Percentiles rank a stretch among this genome's conserved stretches.
Conservation (phyloP, 495 filamentous ascomycete species). For the Lophium mytilinum region DNA sequence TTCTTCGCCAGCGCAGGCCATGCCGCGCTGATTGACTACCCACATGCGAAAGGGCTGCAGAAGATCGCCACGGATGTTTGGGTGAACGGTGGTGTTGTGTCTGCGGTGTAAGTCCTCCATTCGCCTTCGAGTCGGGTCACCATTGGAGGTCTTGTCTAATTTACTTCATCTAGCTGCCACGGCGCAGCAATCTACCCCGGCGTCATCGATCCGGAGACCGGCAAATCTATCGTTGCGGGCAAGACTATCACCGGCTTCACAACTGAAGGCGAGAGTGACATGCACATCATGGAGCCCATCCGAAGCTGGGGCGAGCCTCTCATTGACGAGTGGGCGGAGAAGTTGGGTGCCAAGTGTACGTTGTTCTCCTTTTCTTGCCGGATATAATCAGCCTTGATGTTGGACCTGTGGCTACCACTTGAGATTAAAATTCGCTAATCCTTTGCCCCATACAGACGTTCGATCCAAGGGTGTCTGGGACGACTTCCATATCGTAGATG, state of each 20-base stretch:
- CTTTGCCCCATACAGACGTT: constrained; percentile 20
- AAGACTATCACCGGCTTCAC: constrained; percentile 41
- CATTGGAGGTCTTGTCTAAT: too few relatives aligned
- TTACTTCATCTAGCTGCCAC: constrained; percentile 20
- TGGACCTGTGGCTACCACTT: not conserved
- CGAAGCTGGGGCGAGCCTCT: constrained; percentile 31
- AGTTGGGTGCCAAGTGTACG: constrained; percentile 36
- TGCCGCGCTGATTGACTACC: constrained; percentile 40
- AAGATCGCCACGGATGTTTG: constrained; percentile 36
- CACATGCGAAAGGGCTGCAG: constrained; percentile 33
- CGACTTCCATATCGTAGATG: constrained; percentile 37
- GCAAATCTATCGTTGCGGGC: constrained; percentile 36
- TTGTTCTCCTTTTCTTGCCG: not conserved
- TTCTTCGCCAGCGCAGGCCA: constrained; percentile 42
- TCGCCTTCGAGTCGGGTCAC: too few relatives aligned
- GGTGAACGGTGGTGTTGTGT: constrained; percentile 32
- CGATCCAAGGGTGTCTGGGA: constrained; percentile 38
- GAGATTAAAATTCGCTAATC: too few relatives aligned
- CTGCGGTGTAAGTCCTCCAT: constrained; percentile 13
- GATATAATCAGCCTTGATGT: not conserved
- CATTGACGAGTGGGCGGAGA: constrained; percentile 32
- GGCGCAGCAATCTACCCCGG: constrained; percentile 38
- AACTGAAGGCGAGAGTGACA: constrained; percentile 35
- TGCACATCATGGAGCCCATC: constrained; percentile 33
- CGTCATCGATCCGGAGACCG: constrained; percentile 32